Conservation (phyloP, 2,329 filamentous ascomycete genomes). For the Aspergillus brasiliensis region DNA sequence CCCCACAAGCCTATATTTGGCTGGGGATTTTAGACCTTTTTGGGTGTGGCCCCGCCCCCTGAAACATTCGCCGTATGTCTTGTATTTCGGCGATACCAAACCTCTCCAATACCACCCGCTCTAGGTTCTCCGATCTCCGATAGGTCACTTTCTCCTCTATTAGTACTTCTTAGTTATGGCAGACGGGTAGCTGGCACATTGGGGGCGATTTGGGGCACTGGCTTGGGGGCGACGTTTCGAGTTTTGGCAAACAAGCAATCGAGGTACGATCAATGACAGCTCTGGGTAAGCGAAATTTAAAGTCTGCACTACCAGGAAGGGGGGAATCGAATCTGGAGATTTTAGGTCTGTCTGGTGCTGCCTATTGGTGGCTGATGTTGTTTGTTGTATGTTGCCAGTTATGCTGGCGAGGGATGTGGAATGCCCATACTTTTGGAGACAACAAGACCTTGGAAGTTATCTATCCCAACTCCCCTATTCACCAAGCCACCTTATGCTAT, state of each 20-base stretch:
- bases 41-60: constrained; percentile 23
- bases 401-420: constrained; percentile 25
- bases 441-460: neutral
- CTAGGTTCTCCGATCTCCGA: neutral
- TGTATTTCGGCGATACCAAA: neutral
- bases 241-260: neutral
- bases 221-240: neutral
- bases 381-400: constrained; percentile 7
- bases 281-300: neutral
- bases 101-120: neutral
- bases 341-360: neutral
- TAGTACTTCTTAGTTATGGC: neutral
- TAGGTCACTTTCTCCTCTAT: neutral
- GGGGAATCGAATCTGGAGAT: neutral
- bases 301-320: neutral
- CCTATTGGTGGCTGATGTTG: neutral
- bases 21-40: constrained; percentile 8
- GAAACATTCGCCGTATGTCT: constrained; percentile 13
- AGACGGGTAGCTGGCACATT: neutral
- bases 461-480: neutral
- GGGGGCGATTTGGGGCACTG: neutral
- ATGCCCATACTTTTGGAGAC: constrained; percentile 9
- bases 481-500: neutral
- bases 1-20: constrained; percentile 27
- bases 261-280: neutral